Evolutionary conservation across 345 rosid species (phyloP), one percentile per base, ranked within the genome.

Genomic region (Cardamine occulta): DNA sequence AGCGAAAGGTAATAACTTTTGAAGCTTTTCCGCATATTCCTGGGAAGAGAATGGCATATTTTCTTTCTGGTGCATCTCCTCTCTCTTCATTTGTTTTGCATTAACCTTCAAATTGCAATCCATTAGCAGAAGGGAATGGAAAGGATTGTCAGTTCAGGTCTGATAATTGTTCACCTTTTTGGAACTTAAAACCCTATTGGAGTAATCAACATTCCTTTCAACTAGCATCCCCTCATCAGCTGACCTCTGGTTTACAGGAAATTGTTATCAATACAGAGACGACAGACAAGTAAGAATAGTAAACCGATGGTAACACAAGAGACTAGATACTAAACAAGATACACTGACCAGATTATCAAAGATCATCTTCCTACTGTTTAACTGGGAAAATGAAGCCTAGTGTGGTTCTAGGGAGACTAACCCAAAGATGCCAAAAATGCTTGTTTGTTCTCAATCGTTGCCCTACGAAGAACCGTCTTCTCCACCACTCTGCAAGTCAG

Each of bases 21-120:
- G 86, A 47, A 88, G 88, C 80, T 82, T 82, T 39, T 82, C 80
- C 35, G 84, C 37, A 61, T 74, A 82, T 1, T 85, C 87, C 49
- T 83, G 70, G 28, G 85, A 61, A 31, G 66, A 49, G 47, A 77
- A 35, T 14, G 83, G 17, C 66, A 74, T 14, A 40, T 72, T 39
- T 34, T 70, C 74, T 28, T 64, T 80, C 18, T 45, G 70, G 7
- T 52, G 74, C 61, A 73, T 83, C 44, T 62, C 76, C 39, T 64
- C 82, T 74, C 81, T 80, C 61, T 52, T 78, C 44, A 64, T 28
- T 21, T 57, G 51, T 52, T 78, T 77, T n/a, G 68, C 63, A n/a
- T 8, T 70, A 62, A 29, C 81, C 61, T 82, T 82, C 77, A 88
- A 66, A 70, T 82, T 88, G 79, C 81, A 83, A 44, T n/a, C 53